These are phyloP conservation scores for Neolentinus lepideus DNA, from an alignment of 1,284 basidiomycete species.

Conservation along the genomic window DNA sequence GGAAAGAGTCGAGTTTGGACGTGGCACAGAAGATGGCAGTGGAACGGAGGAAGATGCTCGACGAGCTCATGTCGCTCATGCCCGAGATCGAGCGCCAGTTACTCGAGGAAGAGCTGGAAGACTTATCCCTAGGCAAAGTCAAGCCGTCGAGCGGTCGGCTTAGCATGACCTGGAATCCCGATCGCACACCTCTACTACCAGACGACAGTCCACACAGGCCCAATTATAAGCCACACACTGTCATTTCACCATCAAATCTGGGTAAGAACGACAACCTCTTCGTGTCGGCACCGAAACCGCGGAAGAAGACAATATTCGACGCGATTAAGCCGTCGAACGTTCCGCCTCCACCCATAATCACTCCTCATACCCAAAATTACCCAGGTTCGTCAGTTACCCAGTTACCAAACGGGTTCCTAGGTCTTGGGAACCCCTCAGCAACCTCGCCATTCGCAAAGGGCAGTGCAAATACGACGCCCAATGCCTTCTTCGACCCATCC, in stretches of 20 bases:
- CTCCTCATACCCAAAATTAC: neutral
- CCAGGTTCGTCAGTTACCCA: neutral
- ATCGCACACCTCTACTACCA: no score
- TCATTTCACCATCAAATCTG: neutral
- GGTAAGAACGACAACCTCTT: neutral
- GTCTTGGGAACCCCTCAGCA: slow-evolving; percentile 12
- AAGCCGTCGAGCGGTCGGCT: slow-evolving; percentile 7
- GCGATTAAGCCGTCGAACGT: neutral
- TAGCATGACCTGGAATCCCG: no score
- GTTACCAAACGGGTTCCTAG: neutral
- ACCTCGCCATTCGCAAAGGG: slow-evolving; percentile 39
- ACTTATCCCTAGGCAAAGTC: slow-evolving; percentile 14
- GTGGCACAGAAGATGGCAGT: slow-evolving; percentile 20
- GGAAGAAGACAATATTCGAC: neutral
- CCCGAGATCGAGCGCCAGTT: slow-evolving; percentile 49
- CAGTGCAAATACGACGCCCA: slow-evolving; percentile 41
- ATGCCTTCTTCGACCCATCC: slow-evolving; percentile 57
- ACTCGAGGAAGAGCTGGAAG: slow-evolving; percentile 44
- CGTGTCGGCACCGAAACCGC: neutral
- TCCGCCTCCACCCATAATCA: neutral
- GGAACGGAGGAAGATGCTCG: slow-evolving; percentile 62
- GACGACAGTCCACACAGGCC: neutral
- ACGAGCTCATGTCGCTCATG: slow-evolving; percentile 53
- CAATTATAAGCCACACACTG: neutral
- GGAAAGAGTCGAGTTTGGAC: slow-evolving; percentile 19